Conservation (phyloP, 2,329 filamentous ascomycete genomes). For the Aurifilum marmelostoma region DNA sequence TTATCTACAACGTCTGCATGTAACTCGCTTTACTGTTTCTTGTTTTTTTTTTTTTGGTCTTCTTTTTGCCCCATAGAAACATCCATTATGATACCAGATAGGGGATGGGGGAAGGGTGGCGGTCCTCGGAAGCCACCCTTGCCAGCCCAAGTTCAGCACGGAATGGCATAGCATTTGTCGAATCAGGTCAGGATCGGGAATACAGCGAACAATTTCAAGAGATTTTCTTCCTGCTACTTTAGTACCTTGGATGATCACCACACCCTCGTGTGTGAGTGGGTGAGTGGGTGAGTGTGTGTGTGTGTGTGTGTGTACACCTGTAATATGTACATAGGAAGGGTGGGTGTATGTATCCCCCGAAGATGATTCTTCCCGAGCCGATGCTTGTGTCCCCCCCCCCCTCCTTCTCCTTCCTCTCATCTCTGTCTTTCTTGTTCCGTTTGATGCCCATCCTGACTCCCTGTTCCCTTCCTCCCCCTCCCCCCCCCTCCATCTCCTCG, state of each 20-base stretch:
- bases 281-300: too few species aligned
- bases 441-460: not conserved
- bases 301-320: not conserved
- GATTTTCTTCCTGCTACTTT: not conserved
- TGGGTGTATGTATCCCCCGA: not conserved
- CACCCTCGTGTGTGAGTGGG: too few species aligned
- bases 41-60: slow-evolving; percentile 4
- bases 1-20: slow-evolving; percentile 13
- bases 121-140: slow-evolving; percentile 18
- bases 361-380: not conserved
- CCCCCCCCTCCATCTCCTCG: too few species aligned
- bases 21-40: slow-evolving; percentile 26
- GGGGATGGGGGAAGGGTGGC: not conserved
- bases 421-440: not conserved
- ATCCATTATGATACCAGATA: slow-evolving; percentile 28
- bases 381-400: not conserved
- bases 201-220: not conserved
- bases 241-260: not conserved
- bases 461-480: not conserved
- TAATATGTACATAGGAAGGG: too few species aligned
- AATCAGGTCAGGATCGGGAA: not conserved
- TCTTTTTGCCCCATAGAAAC: slow-evolving; percentile 21
- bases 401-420: not conserved
- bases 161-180: not conserved
- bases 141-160: slow-evolving; percentile 14